Evolutionary conservation across 148 eudicot genomes (phyloP).

Genomic region (Diospyros kaki): DNA sequence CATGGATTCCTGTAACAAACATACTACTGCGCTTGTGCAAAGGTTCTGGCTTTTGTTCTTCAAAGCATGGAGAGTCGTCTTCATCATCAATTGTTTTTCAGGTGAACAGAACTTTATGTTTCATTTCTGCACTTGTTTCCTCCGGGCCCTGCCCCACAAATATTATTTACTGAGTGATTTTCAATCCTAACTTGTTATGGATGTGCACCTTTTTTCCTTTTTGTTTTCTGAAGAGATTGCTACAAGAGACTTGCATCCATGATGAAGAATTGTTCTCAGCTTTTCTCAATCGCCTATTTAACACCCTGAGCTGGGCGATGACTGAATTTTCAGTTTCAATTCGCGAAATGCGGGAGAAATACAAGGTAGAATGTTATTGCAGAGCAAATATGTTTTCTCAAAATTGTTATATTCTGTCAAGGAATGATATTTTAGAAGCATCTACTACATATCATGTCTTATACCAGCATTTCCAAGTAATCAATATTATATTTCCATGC

Average conservation of each 20-base stretch:
- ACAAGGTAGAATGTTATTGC: conserved; percentile 38
- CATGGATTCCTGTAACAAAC: conserved; percentile 90
- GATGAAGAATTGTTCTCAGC: conserved; percentile 72
- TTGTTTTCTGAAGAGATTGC: conserved; percentile 45
- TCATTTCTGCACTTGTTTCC: background rate
- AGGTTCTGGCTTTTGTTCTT: conserved; percentile 81
- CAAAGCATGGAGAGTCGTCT: conserved; percentile 79
- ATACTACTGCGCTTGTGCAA: conserved; percentile 85
- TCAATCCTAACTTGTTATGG: background rate
- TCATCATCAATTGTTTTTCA: conserved; percentile 67
- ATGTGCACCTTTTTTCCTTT: background rate
- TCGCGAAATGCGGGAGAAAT: conserved; percentile 88
- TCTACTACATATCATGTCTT: background rate
- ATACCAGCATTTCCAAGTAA: too few relatives aligned
- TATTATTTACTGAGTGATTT: background rate
- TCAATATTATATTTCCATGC: too few relatives aligned
- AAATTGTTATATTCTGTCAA: background rate
- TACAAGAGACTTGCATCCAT: conserved; percentile 66
- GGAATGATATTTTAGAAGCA: background rate
- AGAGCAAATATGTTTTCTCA: background rate
- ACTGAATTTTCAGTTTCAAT: conserved; percentile 91
- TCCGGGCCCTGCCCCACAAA: background rate
- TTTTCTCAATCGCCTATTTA: conserved; percentile 82
- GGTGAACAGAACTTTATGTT: conserved; percentile 30
- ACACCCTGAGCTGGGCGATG: conserved; percentile 94